Conservation (phyloP, 306 rosid genomes). For the Gastrolobium bilobum region DNA sequence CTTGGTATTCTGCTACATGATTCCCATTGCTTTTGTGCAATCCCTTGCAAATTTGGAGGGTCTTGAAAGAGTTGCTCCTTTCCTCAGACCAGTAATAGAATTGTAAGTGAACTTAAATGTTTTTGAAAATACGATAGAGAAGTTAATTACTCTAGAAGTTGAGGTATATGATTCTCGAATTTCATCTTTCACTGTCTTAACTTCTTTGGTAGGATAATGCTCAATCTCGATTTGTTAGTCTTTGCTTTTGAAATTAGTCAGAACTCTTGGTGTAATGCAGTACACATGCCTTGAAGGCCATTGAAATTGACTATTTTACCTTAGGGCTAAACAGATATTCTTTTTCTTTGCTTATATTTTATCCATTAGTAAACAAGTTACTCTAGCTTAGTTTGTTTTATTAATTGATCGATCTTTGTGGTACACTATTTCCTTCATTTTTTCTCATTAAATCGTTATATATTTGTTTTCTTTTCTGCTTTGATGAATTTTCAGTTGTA, state of each 20-base stretch:
- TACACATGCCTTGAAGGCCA: background rate
- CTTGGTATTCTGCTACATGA: conserved; percentile 97
- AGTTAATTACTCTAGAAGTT: conserved; percentile 16
- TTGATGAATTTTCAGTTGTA: background rate
- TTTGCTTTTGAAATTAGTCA: conserved; percentile 22
- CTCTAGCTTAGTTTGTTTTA: background rate
- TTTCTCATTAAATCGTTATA: background rate
- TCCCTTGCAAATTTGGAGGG: conserved; percentile 99
- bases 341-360: conserved; percentile 4
- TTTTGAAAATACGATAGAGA: conserved; percentile 21
- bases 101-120: conserved; percentile 68
- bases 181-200: conserved; percentile 17
- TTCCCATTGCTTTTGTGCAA: conserved; percentile 97
- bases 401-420: conserved; percentile 14
- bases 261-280: conserved; percentile 6
- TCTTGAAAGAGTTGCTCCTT: conserved; percentile 97
- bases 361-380: background rate
- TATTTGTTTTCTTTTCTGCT: background rate
- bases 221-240: conserved; percentile 27
- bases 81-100: conserved; percentile 92
- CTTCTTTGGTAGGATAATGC: background rate
- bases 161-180: conserved; percentile 9
- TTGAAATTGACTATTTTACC: conserved; percentile 9
- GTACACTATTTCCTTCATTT: background rate
- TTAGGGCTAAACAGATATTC: background rate